Base-by-base conservation (phyloP, 768 basidiomycete genomes). In the Rhizopogon rudus region DNA sequence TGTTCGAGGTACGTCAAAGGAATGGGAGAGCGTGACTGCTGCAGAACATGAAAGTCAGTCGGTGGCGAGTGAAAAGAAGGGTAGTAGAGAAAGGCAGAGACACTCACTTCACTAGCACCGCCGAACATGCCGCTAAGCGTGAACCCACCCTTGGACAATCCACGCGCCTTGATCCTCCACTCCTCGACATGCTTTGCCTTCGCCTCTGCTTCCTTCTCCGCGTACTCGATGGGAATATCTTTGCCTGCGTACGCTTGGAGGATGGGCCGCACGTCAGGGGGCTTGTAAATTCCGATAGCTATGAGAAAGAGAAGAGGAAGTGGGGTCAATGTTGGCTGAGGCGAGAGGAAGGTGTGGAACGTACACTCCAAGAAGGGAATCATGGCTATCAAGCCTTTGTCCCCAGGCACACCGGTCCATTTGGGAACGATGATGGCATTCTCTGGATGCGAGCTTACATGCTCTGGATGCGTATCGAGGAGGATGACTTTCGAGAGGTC, bases 341-440 rank as follows among this genome's bases (percentile, higher is more conserved):
- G 28, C 14, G 22, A 1, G 29, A 49, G 22, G 6, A 57, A 48
- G 14, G 48, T 20, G 29, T 6, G n/a, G 25, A 8, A 73, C 79
- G 52, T 63, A 78, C 93, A 93, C 76, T 98, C 97, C 4, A 99
- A 80, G 85, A 98, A 98, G 1, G 96, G 96, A 60, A 99, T 94
- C 79, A 98, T 81, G n/a, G 86, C 87, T 17, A 98, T 69, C 40
- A 98, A 82, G 0, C 90, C 92, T 59, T 76, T 82, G 67, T 86
- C 85, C 69, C 87, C 72, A 0, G 84, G 74, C 51, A 87, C 82
- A 2, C 95, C 96, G 1, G 82, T 82, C 97, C 97, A 99, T 60
- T 86, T 85, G 16, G 87, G 84, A 37, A 98, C 63, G 46, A 92
- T 73, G 54, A 98, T 79, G 0, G 92, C 82, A 63, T 98, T 98